A percentile compares a stretch with the other conserved stretches of the same genome.
phyloP scores from a whole-genome alignment of 140 eudicot genomes.

The Cichorium intybus region DNA sequence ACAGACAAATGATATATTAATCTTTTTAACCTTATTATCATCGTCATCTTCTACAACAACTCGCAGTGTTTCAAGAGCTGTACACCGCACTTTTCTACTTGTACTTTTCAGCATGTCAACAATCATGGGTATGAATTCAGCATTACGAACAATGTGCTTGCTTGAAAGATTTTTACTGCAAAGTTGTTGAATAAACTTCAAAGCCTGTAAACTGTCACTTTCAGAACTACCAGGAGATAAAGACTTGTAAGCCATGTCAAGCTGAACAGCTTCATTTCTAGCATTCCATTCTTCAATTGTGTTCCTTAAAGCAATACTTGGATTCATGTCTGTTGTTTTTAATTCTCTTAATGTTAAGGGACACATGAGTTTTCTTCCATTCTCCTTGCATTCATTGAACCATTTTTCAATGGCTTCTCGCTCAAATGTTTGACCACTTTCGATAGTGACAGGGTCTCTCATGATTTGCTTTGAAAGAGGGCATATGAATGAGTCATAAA shows the following conservation, averaged over 20 bases:
- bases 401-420: slow-evolving; percentile 90
- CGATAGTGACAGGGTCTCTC: slow-evolving; percentile 85
- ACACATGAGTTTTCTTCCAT: slow-evolving; percentile 64
- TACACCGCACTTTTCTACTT: slow-evolving; percentile 60
- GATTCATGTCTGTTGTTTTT: slow-evolving; percentile 63
- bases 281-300: slow-evolving; percentile 97
- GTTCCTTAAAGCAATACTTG: slow-evolving; percentile 75
- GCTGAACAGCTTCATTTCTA: slow-evolving; percentile 83
- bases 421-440: slow-evolving; percentile 82
- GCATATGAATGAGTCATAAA: slow-evolving; percentile 83
- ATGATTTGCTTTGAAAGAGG: slow-evolving; percentile 82
- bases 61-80: slow-evolving; percentile 77
- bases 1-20: not conserved
- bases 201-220: slow-evolving; percentile 59
- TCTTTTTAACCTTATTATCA: slow-evolving; percentile 65
- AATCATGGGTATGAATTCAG: slow-evolving; percentile 64
- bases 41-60: slow-evolving; percentile 68
- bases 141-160: slow-evolving; percentile 57
- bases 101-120: slow-evolving; percentile 68
- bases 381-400: slow-evolving; percentile 74
- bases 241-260: slow-evolving; percentile 74
- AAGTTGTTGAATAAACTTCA: slow-evolving; percentile 59
- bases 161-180: slow-evolving; percentile 45
- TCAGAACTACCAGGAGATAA: slow-evolving; percentile 55
- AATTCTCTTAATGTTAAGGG: slow-evolving; percentile 67